Conservation (phyloP, 2,329 filamentous ascomycete species). For the Fusarium sp. region DNA sequence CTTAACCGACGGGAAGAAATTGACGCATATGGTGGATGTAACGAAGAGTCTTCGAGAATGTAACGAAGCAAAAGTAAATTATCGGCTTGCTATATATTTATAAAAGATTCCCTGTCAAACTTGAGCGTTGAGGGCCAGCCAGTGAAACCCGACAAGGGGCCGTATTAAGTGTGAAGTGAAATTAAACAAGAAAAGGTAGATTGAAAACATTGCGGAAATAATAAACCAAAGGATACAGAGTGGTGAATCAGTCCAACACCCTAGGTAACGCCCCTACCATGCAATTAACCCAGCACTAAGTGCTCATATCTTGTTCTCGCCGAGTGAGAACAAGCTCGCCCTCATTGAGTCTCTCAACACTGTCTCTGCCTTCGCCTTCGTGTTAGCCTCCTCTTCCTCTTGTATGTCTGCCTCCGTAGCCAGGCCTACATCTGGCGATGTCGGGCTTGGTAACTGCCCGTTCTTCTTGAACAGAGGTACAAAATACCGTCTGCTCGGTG, state of each 20-base stretch:
- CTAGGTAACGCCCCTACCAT: background rate
- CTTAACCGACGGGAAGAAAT: no score
- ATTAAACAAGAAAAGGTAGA: no score
- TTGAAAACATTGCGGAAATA: background rate
- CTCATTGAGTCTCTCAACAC: conserved; percentile 27
- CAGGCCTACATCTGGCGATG: conserved; percentile 20
- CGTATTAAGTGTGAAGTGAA: no score
- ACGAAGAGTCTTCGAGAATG: background rate
- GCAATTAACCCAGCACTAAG: background rate
- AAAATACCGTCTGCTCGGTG: conserved; percentile 36
- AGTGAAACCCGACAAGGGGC: background rate
- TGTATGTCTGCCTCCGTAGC: background rate
- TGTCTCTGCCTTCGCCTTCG: conserved; percentile 4
- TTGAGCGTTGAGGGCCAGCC: background rate
- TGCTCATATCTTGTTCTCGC: conserved; percentile 36
- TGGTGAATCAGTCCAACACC: background rate
- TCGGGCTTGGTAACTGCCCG: conserved; percentile 28
- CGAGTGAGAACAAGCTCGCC: conserved; percentile 29
- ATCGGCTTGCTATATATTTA: background rate
- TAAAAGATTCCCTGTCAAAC: background rate
- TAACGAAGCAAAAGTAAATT: background rate
- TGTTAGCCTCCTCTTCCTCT: background rate
- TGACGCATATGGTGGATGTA: no score
- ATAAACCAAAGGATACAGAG: background rate
- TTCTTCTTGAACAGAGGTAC: conserved; percentile 33